These are phyloP conservation scores for Lepidium africanum DNA, from an alignment of 345 rosid genomes.

Conservation along the genomic window DNA sequence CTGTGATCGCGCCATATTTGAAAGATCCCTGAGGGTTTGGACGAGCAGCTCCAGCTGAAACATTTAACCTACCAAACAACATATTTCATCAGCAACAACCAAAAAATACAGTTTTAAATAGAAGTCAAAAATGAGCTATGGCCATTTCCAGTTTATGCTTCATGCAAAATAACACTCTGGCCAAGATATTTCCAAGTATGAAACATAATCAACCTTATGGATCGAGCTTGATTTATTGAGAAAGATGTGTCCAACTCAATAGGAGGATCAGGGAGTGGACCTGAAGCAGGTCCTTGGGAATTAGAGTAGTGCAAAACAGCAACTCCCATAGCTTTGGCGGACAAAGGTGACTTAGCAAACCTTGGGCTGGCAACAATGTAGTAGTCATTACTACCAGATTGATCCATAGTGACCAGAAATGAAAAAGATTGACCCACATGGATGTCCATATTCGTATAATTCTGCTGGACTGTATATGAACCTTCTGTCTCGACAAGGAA, in stretches of 20 bases:
- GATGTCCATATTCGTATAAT: conserved; percentile 73
- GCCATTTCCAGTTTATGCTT: background rate
- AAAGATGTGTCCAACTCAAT: conserved; percentile 54
- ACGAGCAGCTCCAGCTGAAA: conserved; percentile 87
- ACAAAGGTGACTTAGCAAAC: conserved; percentile 46
- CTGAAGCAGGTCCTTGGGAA: conserved; percentile 75
- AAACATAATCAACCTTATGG: conserved; percentile 71
- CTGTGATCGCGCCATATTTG: conserved; percentile 75
- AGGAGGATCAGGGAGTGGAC: conserved; percentile 87
- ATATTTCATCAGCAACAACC: conserved; percentile 1
- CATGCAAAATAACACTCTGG: background rate
- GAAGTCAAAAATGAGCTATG: background rate
- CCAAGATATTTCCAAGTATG: background rate
- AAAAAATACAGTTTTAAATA: background rate
- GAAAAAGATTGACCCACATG: conserved; percentile 95
- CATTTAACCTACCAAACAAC: conserved; percentile 55
- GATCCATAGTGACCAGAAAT: conserved; percentile 88
- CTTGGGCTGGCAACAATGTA: conserved; percentile 82
- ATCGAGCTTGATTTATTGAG: conserved; percentile 98
- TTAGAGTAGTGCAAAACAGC: conserved; percentile 79
- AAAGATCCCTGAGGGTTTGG: conserved; percentile 97
- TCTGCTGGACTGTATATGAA: conserved; percentile 84
- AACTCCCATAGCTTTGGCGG: conserved; percentile 55
- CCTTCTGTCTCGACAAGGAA: conserved; percentile 95
- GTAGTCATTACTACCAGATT: conserved; percentile 70